These are phyloP conservation scores for Mycosphaerella sp. DNA, from an alignment of 2,329 filamentous ascomycete species.

Conservation along the genomic window DNA sequence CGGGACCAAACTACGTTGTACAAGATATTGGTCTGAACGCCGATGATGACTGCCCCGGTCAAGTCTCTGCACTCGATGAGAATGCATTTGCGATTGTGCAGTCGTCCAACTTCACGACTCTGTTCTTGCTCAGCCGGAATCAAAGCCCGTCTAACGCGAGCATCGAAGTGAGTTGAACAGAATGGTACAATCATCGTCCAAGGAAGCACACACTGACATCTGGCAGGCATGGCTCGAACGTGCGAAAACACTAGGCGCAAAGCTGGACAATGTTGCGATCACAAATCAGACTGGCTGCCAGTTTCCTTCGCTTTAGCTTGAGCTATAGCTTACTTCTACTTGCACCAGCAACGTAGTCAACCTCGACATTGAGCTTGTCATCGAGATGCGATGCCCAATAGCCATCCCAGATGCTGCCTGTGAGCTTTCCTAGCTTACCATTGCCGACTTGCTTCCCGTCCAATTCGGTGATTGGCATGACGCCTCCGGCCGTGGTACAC, in stretches of 20 bases:
- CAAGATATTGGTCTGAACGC: constrained; percentile 11
- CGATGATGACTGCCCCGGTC: constrained; percentile 1
- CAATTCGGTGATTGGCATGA: constrained; percentile 48
- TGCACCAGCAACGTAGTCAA: constrained; percentile 14
- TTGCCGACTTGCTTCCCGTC: constrained; percentile 41
- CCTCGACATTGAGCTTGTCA: constrained; percentile 12
- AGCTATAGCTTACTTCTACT: constrained; percentile 3
- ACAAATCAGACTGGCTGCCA: constrained; percentile 18
- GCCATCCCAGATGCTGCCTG: constrained; percentile 46
- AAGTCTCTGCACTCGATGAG: constrained; percentile 7
- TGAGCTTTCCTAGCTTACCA: constrained; percentile 44
- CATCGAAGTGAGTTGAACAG: constrained; percentile 15
- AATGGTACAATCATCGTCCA: background rate
- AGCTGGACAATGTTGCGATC: constrained; percentile 16
- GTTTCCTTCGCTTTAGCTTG: background rate
- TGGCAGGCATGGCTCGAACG: constrained; percentile 17
- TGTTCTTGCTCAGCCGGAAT: constrained; percentile 22
- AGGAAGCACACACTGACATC: background rate
- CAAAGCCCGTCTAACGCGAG: constrained; percentile 17
- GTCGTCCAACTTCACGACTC: constrained; percentile 19
- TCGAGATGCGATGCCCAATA: constrained; percentile 49
- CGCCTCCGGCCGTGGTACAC: constrained; percentile 49
- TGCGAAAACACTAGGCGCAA: constrained; percentile 16
- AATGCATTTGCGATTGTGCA: constrained; percentile 24
- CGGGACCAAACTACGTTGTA: constrained; percentile 21